Base-by-base conservation (phyloP, 768 basidiomycete species). In the Goffeauzyma gilvescens region DNA sequence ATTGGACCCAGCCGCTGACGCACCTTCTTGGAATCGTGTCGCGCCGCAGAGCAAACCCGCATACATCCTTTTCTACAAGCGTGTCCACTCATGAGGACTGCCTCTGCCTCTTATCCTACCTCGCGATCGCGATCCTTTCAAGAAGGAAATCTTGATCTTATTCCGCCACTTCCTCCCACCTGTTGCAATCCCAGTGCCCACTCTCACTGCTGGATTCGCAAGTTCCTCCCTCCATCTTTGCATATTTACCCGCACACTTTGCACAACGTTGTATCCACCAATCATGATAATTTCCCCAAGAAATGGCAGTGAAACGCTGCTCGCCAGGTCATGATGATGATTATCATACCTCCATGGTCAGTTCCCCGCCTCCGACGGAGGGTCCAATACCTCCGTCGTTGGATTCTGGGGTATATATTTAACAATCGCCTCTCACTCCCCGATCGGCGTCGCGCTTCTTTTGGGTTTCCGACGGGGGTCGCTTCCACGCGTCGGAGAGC, bases 291-390 rank as follows among this genome's bases (percentile, higher is more conserved):
- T n/a, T n/a, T n/a, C n/a, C n/a, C n/a, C n/a, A n/a, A n/a, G n/a
- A n/a, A n/a, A n/a, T n/a, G n/a, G n/a, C n/a, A n/a, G n/a, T n/a
- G n/a, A n/a, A n/a, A 96, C 65, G 70, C 73, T 1, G 76, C 72
- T 22, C 84, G 93, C 66, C 76, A 73, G 38, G 75, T 98, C 6
- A 93, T 86, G 24, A 93, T 90, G 14, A 80, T 96, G 56, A 96
- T 12, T 41, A 41, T 23, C 40, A 28, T 23, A 32, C 31, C 20
- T 28, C 31, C 18, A 26, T 41, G 40, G n/a, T n/a, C n/a, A n/a
- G n/a, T n/a, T n/a, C n/a, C n/a, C n/a, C n/a, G n/a, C n/a, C n/a
- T n/a, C n/a, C n/a, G n/a, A n/a, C n/a, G n/a, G n/a, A n/a, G n/a
- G n/a, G n/a, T n/a, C n/a, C n/a, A n/a, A n/a, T n/a, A n/a, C n/a